Base-by-base conservation (phyloP, 345 rosid species). In the Theobroma cacao region DNA sequence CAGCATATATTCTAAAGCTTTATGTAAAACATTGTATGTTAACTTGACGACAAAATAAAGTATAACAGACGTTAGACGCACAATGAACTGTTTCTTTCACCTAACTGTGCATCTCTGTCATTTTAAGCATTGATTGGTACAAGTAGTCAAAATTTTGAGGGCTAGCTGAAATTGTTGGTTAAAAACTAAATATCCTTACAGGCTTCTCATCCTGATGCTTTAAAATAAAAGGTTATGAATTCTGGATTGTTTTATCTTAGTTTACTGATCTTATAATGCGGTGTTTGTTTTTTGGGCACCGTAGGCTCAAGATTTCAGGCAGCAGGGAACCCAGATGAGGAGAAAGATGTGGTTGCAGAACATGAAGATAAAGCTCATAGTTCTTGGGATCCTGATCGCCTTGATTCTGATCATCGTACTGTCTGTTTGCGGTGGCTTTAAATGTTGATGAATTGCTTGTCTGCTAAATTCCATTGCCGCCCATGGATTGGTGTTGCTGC, bases 251-350 rank as follows among this genome's bases (percentile, higher is more conserved):
- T 18, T 69, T 47, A n/a, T 45, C 22, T 45, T 43, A 8, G 73
- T 26, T 41, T 47, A 45, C 22, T 15, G 15, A 24, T n/a, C 26
- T 55, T 56, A 18, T 48, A 45, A 64, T n/a, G 22, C 17, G 53
- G 59, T 60, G 31, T 15, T n/a, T 69, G n/a, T 65, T 52, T 52
- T 41, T 78, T 47, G 30, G 48, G 50, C 62, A 26, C 48, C 65
- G 18, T 82, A 92, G 97, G 97, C 97, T 1, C 91, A 90, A 83
- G 97, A 89, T 80, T 92, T 92, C 86, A 88, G 90, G 88, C 87
- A 86, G 50, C 90, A 87, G 45, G 97, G 97, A 17, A 90, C 90
- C 62, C 50, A 77, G 87, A 87, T 90, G 86, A 86, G 88, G 86
- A 85, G 97, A 82, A 92, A 85, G 86, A 88, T 92, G 94, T 92